These are phyloP conservation scores for Tylopilus vinaceipallidus DNA, from an alignment of 768 basidiomycete species.

Conservation along the genomic window DNA sequence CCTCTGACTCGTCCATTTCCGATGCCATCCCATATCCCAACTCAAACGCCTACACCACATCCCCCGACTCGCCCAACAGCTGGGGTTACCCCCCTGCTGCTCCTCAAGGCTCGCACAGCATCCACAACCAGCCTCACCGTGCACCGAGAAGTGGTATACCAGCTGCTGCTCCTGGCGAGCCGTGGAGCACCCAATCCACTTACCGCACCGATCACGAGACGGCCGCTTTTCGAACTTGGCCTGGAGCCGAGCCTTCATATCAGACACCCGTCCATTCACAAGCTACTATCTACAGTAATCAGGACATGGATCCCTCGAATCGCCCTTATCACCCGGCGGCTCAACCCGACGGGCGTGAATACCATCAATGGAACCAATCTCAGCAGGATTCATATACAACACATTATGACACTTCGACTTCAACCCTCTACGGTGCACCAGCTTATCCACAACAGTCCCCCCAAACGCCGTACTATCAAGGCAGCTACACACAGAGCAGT, in stretches of 20 bases:
- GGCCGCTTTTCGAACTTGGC: slow-evolving; percentile 52
- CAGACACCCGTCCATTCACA: slow-evolving; percentile 30
- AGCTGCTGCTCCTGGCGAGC: slow-evolving; percentile 12
- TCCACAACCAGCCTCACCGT: slow-evolving; percentile 49
- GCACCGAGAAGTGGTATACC: slow-evolving; percentile 25
- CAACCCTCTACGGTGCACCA: slow-evolving; percentile 23
- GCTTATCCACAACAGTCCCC: slow-evolving; percentile 29
- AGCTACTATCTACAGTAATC: slow-evolving; percentile 22
- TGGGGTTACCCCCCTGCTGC: slow-evolving; percentile 51
- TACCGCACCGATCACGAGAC: slow-evolving; percentile 31
- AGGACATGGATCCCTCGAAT: slow-evolving; percentile 42
- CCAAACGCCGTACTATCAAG: slow-evolving; percentile 32
- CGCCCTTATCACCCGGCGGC: slow-evolving; percentile 30
- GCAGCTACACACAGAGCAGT: slow-evolving; percentile 23
- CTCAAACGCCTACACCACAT: slow-evolving; percentile 39
- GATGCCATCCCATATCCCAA: slow-evolving; percentile 43
- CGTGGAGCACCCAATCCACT: slow-evolving; percentile 22
- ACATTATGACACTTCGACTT: slow-evolving; percentile 21
- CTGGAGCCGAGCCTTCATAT: slow-evolving; percentile 38
- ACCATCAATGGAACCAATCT: slow-evolving; percentile 29
- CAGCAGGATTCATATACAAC: slow-evolving; percentile 26
- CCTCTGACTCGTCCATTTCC: slow-evolving; percentile 38
- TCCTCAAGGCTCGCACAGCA: slow-evolving; percentile 35
- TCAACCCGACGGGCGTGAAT: slow-evolving; percentile 40
- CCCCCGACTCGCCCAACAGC: slow-evolving; percentile 44